Conservation (phyloP, 2,329 filamentous ascomycete species). For the Mycosphaerella arachidis region DNA sequence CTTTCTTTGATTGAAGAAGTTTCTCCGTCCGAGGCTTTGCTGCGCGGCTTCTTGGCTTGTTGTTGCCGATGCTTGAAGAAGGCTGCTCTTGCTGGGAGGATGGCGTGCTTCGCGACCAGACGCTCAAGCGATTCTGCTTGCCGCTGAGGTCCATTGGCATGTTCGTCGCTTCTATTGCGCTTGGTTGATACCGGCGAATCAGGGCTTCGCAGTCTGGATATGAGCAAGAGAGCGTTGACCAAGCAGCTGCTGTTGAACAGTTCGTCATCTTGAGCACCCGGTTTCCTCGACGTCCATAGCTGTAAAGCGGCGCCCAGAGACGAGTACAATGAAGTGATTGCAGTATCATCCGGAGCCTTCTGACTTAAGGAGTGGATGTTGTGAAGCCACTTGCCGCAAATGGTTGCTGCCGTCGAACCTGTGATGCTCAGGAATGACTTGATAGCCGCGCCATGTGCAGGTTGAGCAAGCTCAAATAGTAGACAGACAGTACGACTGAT, state of each 20-base stretch:
- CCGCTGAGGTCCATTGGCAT: neutral
- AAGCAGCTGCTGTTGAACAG: constrained; percentile 27
- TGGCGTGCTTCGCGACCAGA: constrained; percentile 40
- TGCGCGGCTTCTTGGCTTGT: constrained; percentile 1
- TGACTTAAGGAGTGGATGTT: constrained; percentile 7
- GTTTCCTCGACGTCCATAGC: constrained; percentile 29
- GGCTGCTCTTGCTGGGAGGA: constrained; percentile 37
- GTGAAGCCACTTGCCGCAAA: constrained; percentile 26
- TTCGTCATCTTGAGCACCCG: constrained; percentile 18
- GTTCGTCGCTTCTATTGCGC: constrained; percentile 17
- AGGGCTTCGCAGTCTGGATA: constrained; percentile 1
- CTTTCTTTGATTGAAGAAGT: constrained; percentile 5
- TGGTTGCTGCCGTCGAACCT: constrained; percentile 17
- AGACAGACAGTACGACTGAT: constrained; percentile 14
- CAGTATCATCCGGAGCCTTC: neutral
- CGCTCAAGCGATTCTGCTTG: constrained; percentile 16
- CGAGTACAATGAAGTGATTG: neutral
- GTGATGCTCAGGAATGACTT: constrained; percentile 22
- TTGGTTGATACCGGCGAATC: constrained; percentile 6
- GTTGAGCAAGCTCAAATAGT: constrained; percentile 18
- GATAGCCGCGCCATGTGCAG: constrained; percentile 19
- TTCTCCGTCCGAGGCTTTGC: neutral
- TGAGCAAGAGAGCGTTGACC: constrained; percentile 20
- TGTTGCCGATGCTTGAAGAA: constrained; percentile 30
- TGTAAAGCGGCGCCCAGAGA: constrained; percentile 19